Evolutionary conservation across 345 rosid species (phyloP), one percentile per base, ranked within the genome.

Genomic region (Hevea brasiliensis): DNA sequence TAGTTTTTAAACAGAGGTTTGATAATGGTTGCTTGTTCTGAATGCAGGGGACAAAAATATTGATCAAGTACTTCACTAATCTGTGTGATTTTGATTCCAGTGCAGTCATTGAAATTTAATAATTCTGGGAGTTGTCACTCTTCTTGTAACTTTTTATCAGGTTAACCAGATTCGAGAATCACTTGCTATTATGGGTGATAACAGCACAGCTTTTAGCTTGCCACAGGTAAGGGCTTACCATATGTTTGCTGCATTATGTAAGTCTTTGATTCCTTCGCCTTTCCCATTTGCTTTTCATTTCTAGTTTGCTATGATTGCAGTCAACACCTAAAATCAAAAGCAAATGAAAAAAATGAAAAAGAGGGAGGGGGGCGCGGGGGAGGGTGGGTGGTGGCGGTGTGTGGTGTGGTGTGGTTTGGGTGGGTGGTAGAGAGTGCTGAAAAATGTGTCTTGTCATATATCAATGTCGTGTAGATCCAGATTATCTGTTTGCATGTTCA

Each of bases 181-280:
- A 37, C 74, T 95, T 81, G 94, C 97, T 74, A 73, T 90, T 58
- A 95, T 95, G 98, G 99, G 99, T 75, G 93, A 89, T 70, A 93
- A 95, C 81, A 95, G 97, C 87, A 95, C 98, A 2, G 99, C 97
- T 55, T 95, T 95, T 82, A 95, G 99, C 84, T 84, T 95, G 79
- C 99, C 99, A 58, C 99, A 95, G 75, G 99, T 92, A 89, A 74
- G 87, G 51, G 29, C 74, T 73, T 44, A 67, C 65, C 48, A 23
- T 61, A 7, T 70, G 1, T 74, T 74, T 76, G 58, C 60, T 58
- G 48, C 58, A 3, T 57, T 48, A 0, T 20, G 42, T 14, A n/a
- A 62, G 13, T 66, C 24, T 55, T 56, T 18, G 3, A n/a, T 54
- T 26, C 41, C 71, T 42, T 6, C 13, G n/a, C 6, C 21, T 14